A percentile compares a stretch with the other conserved stretches of the same genome.
phyloP scores from a whole-genome alignment of 257 asterid genomes.

The Nyctanthes arbortristis region DNA sequence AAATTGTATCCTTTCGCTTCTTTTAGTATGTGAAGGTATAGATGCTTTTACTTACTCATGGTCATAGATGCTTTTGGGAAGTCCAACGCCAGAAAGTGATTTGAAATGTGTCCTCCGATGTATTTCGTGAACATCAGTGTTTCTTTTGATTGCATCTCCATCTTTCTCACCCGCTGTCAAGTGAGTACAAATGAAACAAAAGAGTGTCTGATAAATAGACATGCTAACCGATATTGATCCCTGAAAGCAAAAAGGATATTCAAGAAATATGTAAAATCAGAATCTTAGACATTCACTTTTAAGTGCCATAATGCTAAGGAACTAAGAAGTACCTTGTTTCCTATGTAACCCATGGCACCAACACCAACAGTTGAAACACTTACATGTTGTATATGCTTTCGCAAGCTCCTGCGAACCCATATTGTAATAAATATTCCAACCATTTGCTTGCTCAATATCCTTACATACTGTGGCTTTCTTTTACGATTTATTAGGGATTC shows the following conservation, averaged over 20 bases:
- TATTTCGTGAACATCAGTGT: slow-evolving; percentile 80
- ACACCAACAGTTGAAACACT: slow-evolving; percentile 92
- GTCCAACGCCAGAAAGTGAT: slow-evolving; percentile 54
- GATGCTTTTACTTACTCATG: slow-evolving; percentile 71
- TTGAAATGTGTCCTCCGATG: slow-evolving; percentile 80
- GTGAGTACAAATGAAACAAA: slow-evolving; percentile 84
- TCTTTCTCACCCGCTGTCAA: slow-evolving; percentile 90
- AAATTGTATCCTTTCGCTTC: too few relatives aligned
- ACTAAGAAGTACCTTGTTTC: slow-evolving; percentile 77
- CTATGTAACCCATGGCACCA: slow-evolving; percentile 96
- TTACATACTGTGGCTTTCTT: slow-evolving; percentile 77
- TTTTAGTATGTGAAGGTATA: not conserved
- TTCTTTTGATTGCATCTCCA: slow-evolving; percentile 72
- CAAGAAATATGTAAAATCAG: slow-evolving; percentile 13
- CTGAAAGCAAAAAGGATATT: slow-evolving; percentile 39
- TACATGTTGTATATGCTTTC: slow-evolving; percentile 77
- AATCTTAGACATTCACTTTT: not conserved
- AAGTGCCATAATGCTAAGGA: slow-evolving; percentile 17
- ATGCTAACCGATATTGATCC: slow-evolving; percentile 95
- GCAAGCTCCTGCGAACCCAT: slow-evolving; percentile 89
- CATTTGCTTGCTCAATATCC: slow-evolving; percentile 95
- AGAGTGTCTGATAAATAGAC: slow-evolving; percentile 92
- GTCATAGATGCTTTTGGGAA: slow-evolving; percentile 74
- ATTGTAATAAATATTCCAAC: slow-evolving; percentile 83
- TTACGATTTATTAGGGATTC: slow-evolving; percentile 68